Conservation (phyloP, 805 yeast genomes). For the Lachancea sp. region DNA sequence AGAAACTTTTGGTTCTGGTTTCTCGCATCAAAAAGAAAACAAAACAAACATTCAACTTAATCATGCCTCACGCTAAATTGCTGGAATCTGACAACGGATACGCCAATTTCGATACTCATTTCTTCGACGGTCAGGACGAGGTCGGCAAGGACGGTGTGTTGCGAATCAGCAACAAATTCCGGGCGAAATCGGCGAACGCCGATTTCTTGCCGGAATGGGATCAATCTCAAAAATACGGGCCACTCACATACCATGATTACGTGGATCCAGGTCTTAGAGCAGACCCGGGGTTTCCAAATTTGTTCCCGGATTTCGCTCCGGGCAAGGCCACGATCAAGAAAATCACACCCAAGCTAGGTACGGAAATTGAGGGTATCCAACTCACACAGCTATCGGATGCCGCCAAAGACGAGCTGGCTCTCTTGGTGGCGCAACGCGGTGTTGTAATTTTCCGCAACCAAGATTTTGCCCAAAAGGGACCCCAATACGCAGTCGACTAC, state of each 20-base stretch:
- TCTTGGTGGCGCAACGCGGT: slow-evolving; percentile 62
- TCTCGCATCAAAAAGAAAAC: too few relatives aligned
- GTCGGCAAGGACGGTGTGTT: slow-evolving; percentile 28
- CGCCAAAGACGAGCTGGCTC: slow-evolving; percentile 65
- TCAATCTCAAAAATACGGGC: slow-evolving; percentile 18
- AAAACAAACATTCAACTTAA: neutral
- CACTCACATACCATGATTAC: slow-evolving; percentile 14
- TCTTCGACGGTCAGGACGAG: slow-evolving; percentile 20
- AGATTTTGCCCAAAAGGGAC: slow-evolving; percentile 53
- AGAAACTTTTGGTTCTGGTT: too few relatives aligned
- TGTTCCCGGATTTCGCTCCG: slow-evolving; percentile 20
- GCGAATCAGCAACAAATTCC: slow-evolving; percentile 19
- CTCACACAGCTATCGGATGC: slow-evolving; percentile 45
- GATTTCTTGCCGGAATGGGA: slow-evolving; percentile 31
- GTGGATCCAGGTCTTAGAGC: slow-evolving; percentile 22
- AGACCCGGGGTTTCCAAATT: slow-evolving; percentile 16
- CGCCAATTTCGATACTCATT: slow-evolving; percentile 30
- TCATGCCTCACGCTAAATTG: neutral
- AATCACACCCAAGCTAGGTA: slow-evolving; percentile 66
- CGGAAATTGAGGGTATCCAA: slow-evolving; percentile 56
- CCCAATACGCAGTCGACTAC: slow-evolving; percentile 42
- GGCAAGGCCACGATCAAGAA: slow-evolving; percentile 30
- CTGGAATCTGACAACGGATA: slow-evolving; percentile 2
- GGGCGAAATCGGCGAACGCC: slow-evolving; percentile 18
- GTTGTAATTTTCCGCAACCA: slow-evolving; percentile 62